A percentile compares a stretch with the other conserved stretches of the same genome.
Evolutionary conservation across 352 stramenopile species (phyloP).

Genomic region (Phytopythium litorale): DNA sequence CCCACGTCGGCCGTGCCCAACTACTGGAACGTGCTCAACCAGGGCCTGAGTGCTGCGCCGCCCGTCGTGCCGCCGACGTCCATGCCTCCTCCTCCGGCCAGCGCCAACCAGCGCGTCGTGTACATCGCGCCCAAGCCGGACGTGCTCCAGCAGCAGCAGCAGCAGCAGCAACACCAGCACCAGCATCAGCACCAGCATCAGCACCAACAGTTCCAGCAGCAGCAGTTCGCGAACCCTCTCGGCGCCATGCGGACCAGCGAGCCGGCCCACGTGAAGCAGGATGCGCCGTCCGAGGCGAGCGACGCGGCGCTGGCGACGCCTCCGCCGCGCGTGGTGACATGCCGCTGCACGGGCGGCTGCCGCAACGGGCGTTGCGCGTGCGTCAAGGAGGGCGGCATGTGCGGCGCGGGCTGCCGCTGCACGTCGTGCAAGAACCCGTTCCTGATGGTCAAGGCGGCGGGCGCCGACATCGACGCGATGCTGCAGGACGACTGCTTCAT

Average conservation of each 20-base stretch:
- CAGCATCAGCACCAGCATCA: constrained; percentile 9
- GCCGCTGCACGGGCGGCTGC: constrained; percentile 75
- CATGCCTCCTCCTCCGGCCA: constrained; percentile 20
- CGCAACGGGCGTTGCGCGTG: constrained; percentile 79
- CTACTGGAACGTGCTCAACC: constrained; percentile 86
- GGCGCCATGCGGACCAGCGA: not conserved
- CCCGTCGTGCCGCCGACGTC: constrained; percentile 19
- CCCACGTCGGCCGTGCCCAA: constrained; percentile 73
- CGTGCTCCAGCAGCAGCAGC: constrained; percentile 12
- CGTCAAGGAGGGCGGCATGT: constrained; percentile 82
- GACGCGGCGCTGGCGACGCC: constrained; percentile 4
- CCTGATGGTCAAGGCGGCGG: constrained; percentile 72
- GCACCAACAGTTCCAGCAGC: constrained; percentile 4
- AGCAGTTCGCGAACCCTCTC: constrained; percentile 1
- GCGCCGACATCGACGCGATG: constrained; percentile 70
- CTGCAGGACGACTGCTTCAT: constrained; percentile 82
- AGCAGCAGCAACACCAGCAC: not conserved
- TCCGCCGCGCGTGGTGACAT: constrained; percentile 57
- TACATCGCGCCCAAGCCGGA: constrained; percentile 77
- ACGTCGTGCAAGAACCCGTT: constrained; percentile 88
- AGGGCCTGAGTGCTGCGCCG: constrained; percentile 33
- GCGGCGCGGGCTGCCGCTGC: constrained; percentile 65
- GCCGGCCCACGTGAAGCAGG: not conserved
- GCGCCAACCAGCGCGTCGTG: constrained; percentile 42
- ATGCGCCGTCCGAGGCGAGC: not conserved